Conservation (phyloP, 495 filamentous ascomycete genomes). For the Lichenothelia convexa region DNA sequence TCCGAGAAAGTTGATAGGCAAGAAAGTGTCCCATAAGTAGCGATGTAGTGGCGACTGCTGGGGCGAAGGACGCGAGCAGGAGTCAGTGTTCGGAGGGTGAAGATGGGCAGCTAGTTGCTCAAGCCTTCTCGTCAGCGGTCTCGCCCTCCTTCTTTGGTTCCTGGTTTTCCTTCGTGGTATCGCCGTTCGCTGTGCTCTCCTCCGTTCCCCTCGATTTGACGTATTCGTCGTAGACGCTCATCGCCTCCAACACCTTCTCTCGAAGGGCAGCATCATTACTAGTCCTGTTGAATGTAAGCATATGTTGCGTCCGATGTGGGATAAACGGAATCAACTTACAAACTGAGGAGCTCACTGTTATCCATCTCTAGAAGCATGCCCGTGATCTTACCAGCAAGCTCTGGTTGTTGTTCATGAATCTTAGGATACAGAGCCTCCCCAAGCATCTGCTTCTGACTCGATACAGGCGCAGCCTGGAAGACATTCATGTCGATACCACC, state of each 20-base stretch:
- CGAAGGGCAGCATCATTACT: constrained; percentile 78
- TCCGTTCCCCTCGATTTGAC: constrained; percentile 53
- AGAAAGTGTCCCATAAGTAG: no score
- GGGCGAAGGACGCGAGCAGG: no score
- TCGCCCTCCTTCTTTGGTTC: neutral
- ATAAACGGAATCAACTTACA: constrained; percentile 52
- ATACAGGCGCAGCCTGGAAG: constrained; percentile 36
- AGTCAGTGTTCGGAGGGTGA: no score
- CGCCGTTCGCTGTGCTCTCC: neutral
- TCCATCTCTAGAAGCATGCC: constrained; percentile 99
- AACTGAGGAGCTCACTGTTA: constrained; percentile 71
- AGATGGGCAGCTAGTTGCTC: no score
- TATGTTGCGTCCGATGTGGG: constrained; percentile 2
- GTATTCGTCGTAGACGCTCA: constrained; percentile 95
- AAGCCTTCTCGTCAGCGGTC: neutral
- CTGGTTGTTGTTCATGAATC: constrained; percentile 82
- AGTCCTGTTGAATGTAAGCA: constrained; percentile 38
- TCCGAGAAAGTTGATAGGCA: no score
- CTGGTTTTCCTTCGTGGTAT: constrained; percentile 6
- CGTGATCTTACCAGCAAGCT: constrained; percentile 96
- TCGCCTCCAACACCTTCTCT: constrained; percentile 89
- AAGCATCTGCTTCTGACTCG: constrained; percentile 92
- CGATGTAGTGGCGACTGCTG: no score
- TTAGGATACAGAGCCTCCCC: constrained; percentile 96
- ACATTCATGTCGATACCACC: constrained; percentile 23